These are phyloP conservation scores for Exophiala sideris DNA, from an alignment of 2,329 filamentous ascomycete species.

Conservation along the genomic window DNA sequence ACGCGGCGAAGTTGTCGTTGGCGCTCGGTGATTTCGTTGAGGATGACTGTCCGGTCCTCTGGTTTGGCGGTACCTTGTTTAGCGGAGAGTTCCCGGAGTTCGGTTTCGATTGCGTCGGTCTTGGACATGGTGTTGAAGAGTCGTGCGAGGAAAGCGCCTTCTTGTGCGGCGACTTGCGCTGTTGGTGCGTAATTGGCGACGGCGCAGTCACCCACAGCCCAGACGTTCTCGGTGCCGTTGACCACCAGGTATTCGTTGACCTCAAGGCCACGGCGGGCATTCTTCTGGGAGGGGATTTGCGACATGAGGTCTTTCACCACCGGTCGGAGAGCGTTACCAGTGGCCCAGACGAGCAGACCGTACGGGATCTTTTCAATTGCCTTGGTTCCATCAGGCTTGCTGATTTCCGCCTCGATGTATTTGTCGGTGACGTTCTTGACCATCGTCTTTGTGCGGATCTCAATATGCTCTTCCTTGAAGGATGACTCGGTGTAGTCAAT, in stretches of 20 bases:
- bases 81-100: constrained; percentile 67
- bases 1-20: constrained; percentile 84
- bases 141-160: constrained; percentile 89
- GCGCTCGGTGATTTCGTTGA: constrained; percentile 75
- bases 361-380: constrained; percentile 79
- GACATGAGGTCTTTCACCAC: constrained; percentile 87
- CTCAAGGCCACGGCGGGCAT: constrained; percentile 87
- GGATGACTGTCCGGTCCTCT: constrained; percentile 55
- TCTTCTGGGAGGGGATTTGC: constrained; percentile 90
- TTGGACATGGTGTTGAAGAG: constrained; percentile 99
- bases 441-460: constrained; percentile 97
- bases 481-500: constrained; percentile 99
- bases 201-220: constrained; percentile 96
- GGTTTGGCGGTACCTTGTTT: constrained; percentile 66
- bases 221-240: constrained; percentile 93
- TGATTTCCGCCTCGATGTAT: constrained; percentile 84
- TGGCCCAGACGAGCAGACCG: constrained; percentile 96
- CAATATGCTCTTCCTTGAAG: constrained; percentile 97
- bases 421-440: constrained; percentile 95
- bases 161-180: constrained; percentile 92
- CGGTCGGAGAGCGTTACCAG: constrained; percentile 87
- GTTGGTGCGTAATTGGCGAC: constrained; percentile 97
- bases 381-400: constrained; percentile 80
- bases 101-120: constrained; percentile 75
- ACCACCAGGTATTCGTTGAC: constrained; percentile 99